These are phyloP conservation scores for Lasiosphaeria miniovina DNA, from an alignment of 495 filamentous ascomycete species.

Conservation along the genomic window DNA sequence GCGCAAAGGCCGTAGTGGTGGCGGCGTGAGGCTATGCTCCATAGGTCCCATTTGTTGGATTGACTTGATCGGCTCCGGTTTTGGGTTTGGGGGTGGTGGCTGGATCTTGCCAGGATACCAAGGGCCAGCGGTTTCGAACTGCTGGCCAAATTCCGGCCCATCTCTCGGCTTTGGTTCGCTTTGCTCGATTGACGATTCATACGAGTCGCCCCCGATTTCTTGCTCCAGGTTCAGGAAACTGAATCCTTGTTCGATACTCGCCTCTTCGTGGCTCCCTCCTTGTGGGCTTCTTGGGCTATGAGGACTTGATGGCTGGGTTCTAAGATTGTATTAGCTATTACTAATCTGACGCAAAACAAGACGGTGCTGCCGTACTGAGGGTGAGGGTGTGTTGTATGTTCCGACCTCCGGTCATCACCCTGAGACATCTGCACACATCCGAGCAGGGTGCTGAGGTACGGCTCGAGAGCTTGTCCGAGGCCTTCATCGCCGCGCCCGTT, in stretches of 20 bases:
- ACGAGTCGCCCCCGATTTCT: neutral
- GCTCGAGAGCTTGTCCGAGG: slow-evolving; percentile 2
- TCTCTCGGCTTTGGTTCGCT: neutral
- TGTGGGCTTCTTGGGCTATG: too few species aligned
- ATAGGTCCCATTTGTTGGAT: neutral
- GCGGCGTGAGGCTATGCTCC: neutral
- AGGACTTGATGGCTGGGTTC: neutral
- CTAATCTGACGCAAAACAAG: neutral
- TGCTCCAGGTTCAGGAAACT: neutral
- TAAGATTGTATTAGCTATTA: neutral
- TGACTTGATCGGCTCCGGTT: neutral
- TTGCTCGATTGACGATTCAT: neutral
- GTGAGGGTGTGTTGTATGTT: neutral
- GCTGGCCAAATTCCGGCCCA: neutral
- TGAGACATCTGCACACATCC: slow-evolving; percentile 5
- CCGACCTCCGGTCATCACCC: neutral
- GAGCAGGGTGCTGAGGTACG: slow-evolving; percentile 19
- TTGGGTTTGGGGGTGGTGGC: slow-evolving; percentile 12
- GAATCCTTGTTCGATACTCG: neutral
- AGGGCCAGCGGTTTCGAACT: slow-evolving; percentile 15
- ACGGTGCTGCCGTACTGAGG: neutral
- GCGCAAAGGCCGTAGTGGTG: neutral
- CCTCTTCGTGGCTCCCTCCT: neutral
- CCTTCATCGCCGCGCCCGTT: neutral
- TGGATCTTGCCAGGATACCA: slow-evolving; percentile 14